These are phyloP conservation scores for Trichosporon ovoides DNA, from an alignment of 1,284 basidiomycete genomes.

Conservation along the genomic window DNA sequence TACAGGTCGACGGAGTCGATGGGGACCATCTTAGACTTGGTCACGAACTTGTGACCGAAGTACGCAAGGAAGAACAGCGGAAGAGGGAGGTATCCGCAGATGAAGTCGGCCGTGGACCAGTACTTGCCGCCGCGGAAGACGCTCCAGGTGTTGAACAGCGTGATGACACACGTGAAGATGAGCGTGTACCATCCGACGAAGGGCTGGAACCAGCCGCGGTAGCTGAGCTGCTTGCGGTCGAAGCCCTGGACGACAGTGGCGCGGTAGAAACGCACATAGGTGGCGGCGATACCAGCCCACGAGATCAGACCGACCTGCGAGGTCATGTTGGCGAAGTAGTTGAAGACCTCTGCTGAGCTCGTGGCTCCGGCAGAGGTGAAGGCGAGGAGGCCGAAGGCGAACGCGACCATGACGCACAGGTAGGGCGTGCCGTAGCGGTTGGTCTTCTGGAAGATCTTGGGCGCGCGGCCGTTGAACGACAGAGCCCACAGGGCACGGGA, in stretches of 20 bases:
- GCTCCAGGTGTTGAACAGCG: slow-evolving; percentile 6
- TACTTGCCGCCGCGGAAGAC: slow-evolving; percentile 18
- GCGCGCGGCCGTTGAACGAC: slow-evolving; percentile 33
- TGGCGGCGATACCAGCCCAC: slow-evolving; percentile 77
- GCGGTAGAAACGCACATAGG: slow-evolving; percentile 71
- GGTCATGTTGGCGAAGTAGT: slow-evolving; percentile 66
- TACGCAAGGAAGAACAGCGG: slow-evolving; percentile 28
- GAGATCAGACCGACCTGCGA: slow-evolving; percentile 56
- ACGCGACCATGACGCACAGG: slow-evolving; percentile 54
- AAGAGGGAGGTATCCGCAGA: slow-evolving; percentile 17
- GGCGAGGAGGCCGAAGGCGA: slow-evolving; percentile 59
- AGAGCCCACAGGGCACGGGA: slow-evolving; percentile 37
- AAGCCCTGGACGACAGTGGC: slow-evolving; percentile 68
- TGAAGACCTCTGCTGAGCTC: slow-evolving; percentile 63
- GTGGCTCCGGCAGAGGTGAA: slow-evolving; percentile 57
- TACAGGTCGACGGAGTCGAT: slow-evolving; percentile 32
- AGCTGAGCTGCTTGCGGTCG: slow-evolving; percentile 56
- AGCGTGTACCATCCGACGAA: slow-evolving; percentile 46
- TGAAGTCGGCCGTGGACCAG: slow-evolving; percentile 14
- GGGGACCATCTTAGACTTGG: slow-evolving; percentile 26
- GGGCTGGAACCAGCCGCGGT: slow-evolving; percentile 57
- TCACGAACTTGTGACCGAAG: slow-evolving; percentile 50
- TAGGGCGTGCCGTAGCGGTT: slow-evolving; percentile 32
- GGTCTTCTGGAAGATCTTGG: slow-evolving; percentile 25
- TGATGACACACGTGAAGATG: slow-evolving; percentile 20